These are phyloP conservation scores for Haplosporangium sp. DNA, from an alignment of 371 early-diverging fungal species.

Conservation along the genomic window DNA sequence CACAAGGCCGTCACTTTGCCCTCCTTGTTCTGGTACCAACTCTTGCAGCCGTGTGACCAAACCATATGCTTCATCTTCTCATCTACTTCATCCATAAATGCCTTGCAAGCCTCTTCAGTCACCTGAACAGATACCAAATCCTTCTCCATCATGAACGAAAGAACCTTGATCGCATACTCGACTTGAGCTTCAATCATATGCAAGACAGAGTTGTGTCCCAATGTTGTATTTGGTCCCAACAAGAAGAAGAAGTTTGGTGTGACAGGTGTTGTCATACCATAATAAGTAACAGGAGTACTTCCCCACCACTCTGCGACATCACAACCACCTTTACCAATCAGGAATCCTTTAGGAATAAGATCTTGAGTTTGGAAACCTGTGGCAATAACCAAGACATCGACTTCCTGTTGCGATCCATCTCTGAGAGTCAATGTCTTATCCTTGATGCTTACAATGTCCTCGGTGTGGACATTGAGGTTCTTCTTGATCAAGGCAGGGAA, in stretches of 20 bases:
- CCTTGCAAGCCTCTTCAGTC: conserved; percentile 22
- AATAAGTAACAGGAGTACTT: conserved; percentile 31
- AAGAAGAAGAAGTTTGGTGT: conserved; percentile 59
- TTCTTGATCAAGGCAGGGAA: conserved; percentile 57
- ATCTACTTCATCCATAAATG: conserved; percentile 28
- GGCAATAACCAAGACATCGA: conserved; percentile 67
- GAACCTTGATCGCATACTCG: conserved; percentile 23
- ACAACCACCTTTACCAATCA: conserved; percentile 34
- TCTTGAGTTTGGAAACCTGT: conserved; percentile 68
- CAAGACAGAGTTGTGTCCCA: conserved; percentile 33
- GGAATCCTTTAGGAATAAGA: conserved; percentile 9
- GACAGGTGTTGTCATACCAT: conserved; percentile 22
- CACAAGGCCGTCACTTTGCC: conserved; percentile 29
- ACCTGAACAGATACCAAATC: conserved; percentile 29
- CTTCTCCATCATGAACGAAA: conserved; percentile 25
- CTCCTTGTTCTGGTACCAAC: conserved; percentile 31
- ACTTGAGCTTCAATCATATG: conserved; percentile 35
- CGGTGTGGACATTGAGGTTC: conserved; percentile 58
- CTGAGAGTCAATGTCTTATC: conserved; percentile 56
- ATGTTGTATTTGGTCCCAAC: conserved; percentile 26
- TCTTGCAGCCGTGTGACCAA: conserved; percentile 27
- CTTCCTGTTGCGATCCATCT: conserved; percentile 55
- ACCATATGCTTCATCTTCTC: conserved; percentile 51
- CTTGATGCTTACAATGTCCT: conserved; percentile 55
- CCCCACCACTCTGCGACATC: conserved; percentile 13